Percentiles rank a stretch among this genome's conserved stretches.
phyloP scores from a whole-genome alignment of 192 early-diverging fungal species.

The Coemansia sp. region DNA sequence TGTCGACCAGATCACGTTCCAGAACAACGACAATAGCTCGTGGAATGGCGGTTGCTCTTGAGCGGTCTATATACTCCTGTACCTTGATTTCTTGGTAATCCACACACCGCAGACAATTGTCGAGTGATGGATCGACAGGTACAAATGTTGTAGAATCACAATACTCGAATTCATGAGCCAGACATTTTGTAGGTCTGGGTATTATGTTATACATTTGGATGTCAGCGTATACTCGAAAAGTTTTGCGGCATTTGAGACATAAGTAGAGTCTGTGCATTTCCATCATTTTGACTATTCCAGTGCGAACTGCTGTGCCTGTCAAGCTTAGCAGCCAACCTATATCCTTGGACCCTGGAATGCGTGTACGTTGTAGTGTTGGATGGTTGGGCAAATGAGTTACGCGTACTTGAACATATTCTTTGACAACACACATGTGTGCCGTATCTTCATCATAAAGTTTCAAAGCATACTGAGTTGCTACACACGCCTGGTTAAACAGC shows the following conservation, averaged over 20 bases:
- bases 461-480: conserved; percentile 6
- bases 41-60: conserved; percentile 66
- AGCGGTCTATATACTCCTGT: conserved; percentile 66
- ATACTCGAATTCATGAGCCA: conserved; percentile 7
- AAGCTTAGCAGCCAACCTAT: conserved; percentile 60
- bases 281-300: conserved; percentile 68
- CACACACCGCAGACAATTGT: conserved; percentile 53
- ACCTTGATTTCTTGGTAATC: conserved; percentile 83
- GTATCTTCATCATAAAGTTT: background rate
- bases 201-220: conserved; percentile 67
- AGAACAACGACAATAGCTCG: conserved; percentile 60
- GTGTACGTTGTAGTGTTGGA: conserved; percentile 38
- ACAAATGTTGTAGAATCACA: conserved; percentile 10
- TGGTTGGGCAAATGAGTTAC: conserved; percentile 26
- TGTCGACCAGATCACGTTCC: conserved; percentile 62
- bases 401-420: conserved; percentile 9
- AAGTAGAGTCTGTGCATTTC: conserved; percentile 57
- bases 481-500: conserved; percentile 15
- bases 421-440: background rate
- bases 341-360: conserved; percentile 61
- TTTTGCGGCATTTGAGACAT: conserved; percentile 61
- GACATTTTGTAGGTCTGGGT: conserved; percentile 47
- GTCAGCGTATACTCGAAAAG: conserved; percentile 60
- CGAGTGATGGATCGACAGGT: conserved; percentile 21
- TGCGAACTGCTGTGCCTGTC: conserved; percentile 67